Conservation (phyloP, 176 grass and related monocot genomes). For the Chrysopogon serrulatus region DNA sequence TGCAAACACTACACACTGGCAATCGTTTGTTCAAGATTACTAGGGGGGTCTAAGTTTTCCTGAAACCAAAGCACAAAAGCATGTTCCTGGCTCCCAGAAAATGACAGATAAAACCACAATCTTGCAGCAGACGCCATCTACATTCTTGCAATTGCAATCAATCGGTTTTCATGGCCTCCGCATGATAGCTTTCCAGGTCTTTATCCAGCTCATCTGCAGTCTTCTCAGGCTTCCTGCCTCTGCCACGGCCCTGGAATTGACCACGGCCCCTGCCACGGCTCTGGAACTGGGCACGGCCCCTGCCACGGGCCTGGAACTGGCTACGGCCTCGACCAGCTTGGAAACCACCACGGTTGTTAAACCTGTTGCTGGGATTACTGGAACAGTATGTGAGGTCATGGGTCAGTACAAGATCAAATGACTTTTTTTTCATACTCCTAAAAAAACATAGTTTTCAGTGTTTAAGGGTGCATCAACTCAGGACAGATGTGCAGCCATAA, state of each 20-base stretch:
- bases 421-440: not conserved
- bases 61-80: conserved; percentile 13
- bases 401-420: not conserved
- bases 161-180: conserved; percentile 58
- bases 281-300: conserved; percentile 35
- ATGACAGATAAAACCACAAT: not conserved
- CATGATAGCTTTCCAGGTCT: conserved; percentile 74
- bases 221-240: conserved; percentile 54
- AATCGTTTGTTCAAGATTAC: not conserved
- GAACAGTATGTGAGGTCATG: not conserved
- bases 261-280: conserved; percentile 14
- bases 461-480: not conserved
- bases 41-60: not conserved
- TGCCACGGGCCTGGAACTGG: conserved; percentile 8
- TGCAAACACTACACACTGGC: not conserved
- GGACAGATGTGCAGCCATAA: not conserved
- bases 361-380: conserved; percentile 18
- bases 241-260: conserved; percentile 41
- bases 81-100: conserved; percentile 10
- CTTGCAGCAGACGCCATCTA: not conserved
- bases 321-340: conserved; percentile 40
- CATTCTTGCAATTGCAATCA: conserved; percentile 20
- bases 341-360: conserved; percentile 39
- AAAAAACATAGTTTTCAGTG: not conserved
- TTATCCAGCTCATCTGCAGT: conserved; percentile 82